Evolutionary conservation across 306 rosid species (phyloP), one percentile per base, ranked within the genome.

Genomic region (Ceratonia siliqua): DNA sequence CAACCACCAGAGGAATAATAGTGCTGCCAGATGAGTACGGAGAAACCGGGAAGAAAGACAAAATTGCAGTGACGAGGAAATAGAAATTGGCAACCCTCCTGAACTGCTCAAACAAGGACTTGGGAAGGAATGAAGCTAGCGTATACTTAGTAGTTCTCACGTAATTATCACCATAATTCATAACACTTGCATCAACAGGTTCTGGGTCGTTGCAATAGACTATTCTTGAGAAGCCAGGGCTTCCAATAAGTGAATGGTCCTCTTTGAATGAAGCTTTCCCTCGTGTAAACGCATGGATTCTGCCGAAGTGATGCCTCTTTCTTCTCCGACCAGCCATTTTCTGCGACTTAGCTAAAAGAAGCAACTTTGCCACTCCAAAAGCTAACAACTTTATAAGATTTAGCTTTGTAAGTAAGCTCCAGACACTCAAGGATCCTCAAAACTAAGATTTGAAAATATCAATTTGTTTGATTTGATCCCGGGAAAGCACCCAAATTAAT

Each of bases 41-140:
- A 1, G 98, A 82, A 9, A 91, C 92, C 0, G 97, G 85, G 17
- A 87, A 84, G 57, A 91, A 89, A 28, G 98, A 85, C 66, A 91
- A 11, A 25, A 88, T 67, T 28, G 97, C 97, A 82, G 96, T 88
- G 22, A 94, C 49, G 69, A 94, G 97, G 84, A 94, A 94, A 62
- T 89, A 94, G 1, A 88, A 12, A 76, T 94, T 94, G 56, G 97
- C 98, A 62, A 91, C 96, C 39, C 98, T 78, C 75, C 98, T 81
- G 65, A 94, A 94, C 70, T 94, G 98, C 86, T 94, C 98, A 78
- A 89, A 94, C 85, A 91, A 52, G 0, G 98, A 86, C 62, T 88
- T 91, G 14, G 98, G 98, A 1, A 94, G 64, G 82, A 94, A 94
- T 9, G 94, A 85, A 4, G 87, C 82, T 4, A 87, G 25, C 1